A percentile compares a stretch with the other conserved stretches of the same genome.
phyloP scores from a whole-genome alignment of 2,329 filamentous ascomycete species.

The Didymella exigua region DNA sequence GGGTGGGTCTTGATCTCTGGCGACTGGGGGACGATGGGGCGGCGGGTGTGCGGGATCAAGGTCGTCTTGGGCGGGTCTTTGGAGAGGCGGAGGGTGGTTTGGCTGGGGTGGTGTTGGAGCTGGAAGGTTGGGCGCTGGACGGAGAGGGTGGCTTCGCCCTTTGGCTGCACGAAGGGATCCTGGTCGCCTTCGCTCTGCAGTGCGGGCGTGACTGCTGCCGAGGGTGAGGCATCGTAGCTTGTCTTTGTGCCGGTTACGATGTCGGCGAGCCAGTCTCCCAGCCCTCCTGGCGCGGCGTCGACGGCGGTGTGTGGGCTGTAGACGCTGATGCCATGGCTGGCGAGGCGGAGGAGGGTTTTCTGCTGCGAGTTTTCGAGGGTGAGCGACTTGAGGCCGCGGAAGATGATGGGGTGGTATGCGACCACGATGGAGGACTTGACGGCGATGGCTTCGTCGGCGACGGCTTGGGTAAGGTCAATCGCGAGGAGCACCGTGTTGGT shows the following conservation, averaged over 20 bases:
- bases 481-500: slow-evolving; percentile 77
- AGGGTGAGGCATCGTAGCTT: slow-evolving; percentile 58
- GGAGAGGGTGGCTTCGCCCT: neutral
- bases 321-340: slow-evolving; percentile 86
- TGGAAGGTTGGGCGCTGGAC: slow-evolving; percentile 50
- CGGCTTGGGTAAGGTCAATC: slow-evolving; percentile 86
- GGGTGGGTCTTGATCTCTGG: slow-evolving; percentile 47
- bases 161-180: slow-evolving; percentile 43
- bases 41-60: slow-evolving; percentile 55
- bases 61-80: slow-evolving; percentile 26
- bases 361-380: slow-evolving; percentile 87
- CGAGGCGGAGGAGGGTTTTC: slow-evolving; percentile 78
- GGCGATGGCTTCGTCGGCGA: slow-evolving; percentile 86
- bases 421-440: slow-evolving; percentile 79
- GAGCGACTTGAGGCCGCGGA: slow-evolving; percentile 86
- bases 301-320: slow-evolving; percentile 96
- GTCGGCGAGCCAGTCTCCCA: slow-evolving; percentile 94
- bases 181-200: slow-evolving; percentile 27
- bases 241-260: slow-evolving; percentile 69
- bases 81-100: slow-evolving; percentile 45
- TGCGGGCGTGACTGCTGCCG: slow-evolving; percentile 62
- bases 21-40: slow-evolving; percentile 58
- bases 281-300: slow-evolving; percentile 80
- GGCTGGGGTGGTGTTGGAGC: slow-evolving; percentile 57
- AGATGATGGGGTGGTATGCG: slow-evolving; percentile 97